Evolutionary conservation across 2,329 filamentous ascomycete species (phyloP).

Genomic region (Westerdykella ornata): DNA sequence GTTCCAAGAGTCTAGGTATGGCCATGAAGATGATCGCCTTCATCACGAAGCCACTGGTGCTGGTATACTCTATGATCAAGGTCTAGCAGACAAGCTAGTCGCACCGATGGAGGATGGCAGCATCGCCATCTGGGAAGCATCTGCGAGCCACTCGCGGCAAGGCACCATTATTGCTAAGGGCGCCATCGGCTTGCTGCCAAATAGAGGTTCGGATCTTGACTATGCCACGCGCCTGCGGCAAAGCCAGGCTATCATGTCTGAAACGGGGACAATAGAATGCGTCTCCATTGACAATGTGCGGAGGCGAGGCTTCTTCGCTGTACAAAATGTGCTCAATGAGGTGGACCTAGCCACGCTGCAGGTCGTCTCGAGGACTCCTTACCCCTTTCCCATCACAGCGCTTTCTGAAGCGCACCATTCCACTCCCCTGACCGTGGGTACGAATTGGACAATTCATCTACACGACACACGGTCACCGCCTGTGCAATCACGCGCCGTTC

Average conservation of each 20-base stretch:
- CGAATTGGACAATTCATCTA: constrained; percentile 71
- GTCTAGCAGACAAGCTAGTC: constrained; percentile 56
- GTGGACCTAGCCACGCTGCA: constrained; percentile 70
- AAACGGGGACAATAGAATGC: constrained; percentile 68
- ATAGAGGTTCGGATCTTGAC: constrained; percentile 41
- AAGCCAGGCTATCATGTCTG: constrained; percentile 56
- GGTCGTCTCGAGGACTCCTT: constrained; percentile 62
- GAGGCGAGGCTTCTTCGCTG: constrained; percentile 69
- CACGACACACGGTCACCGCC: constrained; percentile 61
- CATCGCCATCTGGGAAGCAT: constrained; percentile 72
- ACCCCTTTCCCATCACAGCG: constrained; percentile 76
- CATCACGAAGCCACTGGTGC: constrained; percentile 65
- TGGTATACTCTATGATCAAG: constrained; percentile 55
- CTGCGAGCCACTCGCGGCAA: constrained; percentile 48
- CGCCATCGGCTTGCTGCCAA: constrained; percentile 59
- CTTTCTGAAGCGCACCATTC: constrained; percentile 62
- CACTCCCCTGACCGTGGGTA: constrained; percentile 76
- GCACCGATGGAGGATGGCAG: constrained; percentile 81
- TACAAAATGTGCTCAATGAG: constrained; percentile 70
- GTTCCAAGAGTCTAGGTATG: constrained; percentile 56
- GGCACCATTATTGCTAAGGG: constrained; percentile 63
- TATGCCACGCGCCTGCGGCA: constrained; percentile 41
- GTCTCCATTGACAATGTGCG: constrained; percentile 67
- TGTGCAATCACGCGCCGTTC: constrained; percentile 8
- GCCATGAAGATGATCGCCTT: constrained; percentile 39